Evolutionary conservation across 2,329 filamentous ascomycete genomes (phyloP).

Genomic region (Chaetoscypha palmicola): DNA sequence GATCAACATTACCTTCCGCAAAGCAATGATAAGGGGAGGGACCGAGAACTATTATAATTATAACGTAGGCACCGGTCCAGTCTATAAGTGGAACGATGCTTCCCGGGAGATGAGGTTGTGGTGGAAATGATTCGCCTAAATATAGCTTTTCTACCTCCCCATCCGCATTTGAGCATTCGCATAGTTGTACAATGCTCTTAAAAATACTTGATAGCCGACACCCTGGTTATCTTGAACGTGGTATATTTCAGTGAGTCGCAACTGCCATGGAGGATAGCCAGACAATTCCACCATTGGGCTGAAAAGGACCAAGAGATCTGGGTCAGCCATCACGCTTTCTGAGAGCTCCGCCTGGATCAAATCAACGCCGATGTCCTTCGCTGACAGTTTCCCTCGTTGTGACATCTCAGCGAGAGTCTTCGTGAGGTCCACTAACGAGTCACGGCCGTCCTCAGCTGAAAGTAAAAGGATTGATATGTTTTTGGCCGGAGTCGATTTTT

Average conservation of each 20-base stretch:
- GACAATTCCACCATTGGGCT: constrained; percentile 75
- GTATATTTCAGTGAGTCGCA: constrained; percentile 91
- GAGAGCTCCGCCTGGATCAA: constrained; percentile 84
- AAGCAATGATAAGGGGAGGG: constrained; percentile 61
- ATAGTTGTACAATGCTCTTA: constrained; percentile 76
- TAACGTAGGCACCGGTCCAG: constrained; percentile 64
- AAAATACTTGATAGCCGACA: constrained; percentile 91
- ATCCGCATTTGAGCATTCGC: constrained; percentile 84
- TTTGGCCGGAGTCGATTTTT: constrained; percentile 34
- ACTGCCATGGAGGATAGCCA: constrained; percentile 95
- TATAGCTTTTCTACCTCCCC: constrained; percentile 25
- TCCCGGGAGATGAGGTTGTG: constrained; percentile 37
- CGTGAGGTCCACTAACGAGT: constrained; percentile 91
- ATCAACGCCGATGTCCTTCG: constrained; percentile 75
- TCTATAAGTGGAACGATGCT: constrained; percentile 60
- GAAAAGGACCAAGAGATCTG: constrained; percentile 84
- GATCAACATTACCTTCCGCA: constrained; percentile 73
- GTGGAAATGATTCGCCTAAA: constrained; percentile 14
- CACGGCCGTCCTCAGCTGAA: constrained; percentile 80
- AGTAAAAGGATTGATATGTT: constrained; percentile 65
- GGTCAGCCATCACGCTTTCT: constrained; percentile 74
- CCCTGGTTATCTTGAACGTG: constrained; percentile 67
- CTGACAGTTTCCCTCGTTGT: constrained; percentile 74
- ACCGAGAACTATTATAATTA: constrained; percentile 82
- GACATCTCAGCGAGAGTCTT: constrained; percentile 94